A percentile compares a stretch with the other conserved stretches of the same genome.
Conservation (phyloP, 2,329 filamentous ascomycete genomes). For the Daldinia eschscholtzii region DNA sequence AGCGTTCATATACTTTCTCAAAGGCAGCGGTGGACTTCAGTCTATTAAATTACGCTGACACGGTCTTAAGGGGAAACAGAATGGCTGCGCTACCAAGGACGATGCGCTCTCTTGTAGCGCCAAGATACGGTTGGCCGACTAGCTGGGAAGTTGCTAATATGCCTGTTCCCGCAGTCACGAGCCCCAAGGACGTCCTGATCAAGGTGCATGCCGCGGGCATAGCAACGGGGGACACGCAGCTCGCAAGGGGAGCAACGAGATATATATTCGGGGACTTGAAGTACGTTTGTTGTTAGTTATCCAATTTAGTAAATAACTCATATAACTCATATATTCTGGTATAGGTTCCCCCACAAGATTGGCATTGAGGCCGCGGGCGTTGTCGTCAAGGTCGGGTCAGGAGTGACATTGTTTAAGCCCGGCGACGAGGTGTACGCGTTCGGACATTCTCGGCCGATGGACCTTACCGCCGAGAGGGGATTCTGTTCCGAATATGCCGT, state of each 20-base stretch:
- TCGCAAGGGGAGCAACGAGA: constrained; percentile 47
- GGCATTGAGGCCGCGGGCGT: constrained; percentile 50
- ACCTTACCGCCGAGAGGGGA: constrained; percentile 47
- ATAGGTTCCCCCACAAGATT: constrained; percentile 47
- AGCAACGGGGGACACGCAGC: constrained; percentile 54
- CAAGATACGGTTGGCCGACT: constrained; percentile 55
- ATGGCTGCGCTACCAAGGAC: constrained; percentile 53
- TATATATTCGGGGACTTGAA: constrained; percentile 47
- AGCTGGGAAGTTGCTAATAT: constrained; percentile 57
- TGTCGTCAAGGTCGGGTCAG: constrained; percentile 50
- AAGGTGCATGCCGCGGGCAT: constrained; percentile 56
- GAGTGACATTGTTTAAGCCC: constrained; percentile 48
- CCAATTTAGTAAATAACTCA: neutral
- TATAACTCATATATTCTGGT: constrained; percentile 1
- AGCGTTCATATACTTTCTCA: neutral
- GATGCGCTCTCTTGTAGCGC: constrained; percentile 61
- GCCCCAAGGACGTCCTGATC: constrained; percentile 60
- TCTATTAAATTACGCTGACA: neutral
- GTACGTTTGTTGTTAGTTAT: constrained; percentile 49
- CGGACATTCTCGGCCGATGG: constrained; percentile 53
- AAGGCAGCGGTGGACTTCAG: neutral
- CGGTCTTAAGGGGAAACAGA: neutral
- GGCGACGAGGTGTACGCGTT: constrained; percentile 57
- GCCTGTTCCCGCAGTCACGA: constrained; percentile 59
- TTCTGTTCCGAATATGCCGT: constrained; percentile 60